phyloP scores from a whole-genome alignment of 805 yeast genomes.

The Ogataea haglerorum region DNA sequence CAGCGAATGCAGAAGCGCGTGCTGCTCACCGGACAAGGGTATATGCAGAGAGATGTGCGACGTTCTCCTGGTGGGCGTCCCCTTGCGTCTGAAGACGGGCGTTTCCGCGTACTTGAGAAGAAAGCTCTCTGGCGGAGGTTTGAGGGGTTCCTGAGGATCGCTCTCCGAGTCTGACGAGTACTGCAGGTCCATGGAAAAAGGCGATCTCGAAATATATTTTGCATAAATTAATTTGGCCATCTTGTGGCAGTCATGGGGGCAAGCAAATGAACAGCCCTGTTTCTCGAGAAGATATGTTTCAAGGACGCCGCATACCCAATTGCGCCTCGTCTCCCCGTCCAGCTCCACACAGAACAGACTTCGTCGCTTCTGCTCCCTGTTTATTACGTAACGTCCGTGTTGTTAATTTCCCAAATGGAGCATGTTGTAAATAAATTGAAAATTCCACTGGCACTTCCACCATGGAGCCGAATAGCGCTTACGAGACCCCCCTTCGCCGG shows the following conservation, averaged over 20 bases:
- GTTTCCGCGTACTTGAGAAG: constrained; percentile 10
- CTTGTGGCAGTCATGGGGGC: too few species aligned
- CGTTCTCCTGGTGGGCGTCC: background rate
- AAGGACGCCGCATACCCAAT: too few species aligned
- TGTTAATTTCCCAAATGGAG: constrained; percentile 3
- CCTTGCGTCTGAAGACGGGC: constrained; percentile 3
- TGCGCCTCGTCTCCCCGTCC: too few species aligned
- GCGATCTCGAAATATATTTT: too few species aligned
- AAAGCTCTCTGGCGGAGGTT: constrained; percentile 10
- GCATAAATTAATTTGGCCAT: too few species aligned
- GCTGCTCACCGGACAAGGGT: constrained; percentile 3
- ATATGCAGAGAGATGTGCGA: constrained; percentile 10
- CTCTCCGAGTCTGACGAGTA: constrained; percentile 11
- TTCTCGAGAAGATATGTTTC: too few species aligned
- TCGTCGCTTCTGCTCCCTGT: background rate
- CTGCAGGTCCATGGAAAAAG: constrained; percentile 8
- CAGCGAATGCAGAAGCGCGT: background rate
- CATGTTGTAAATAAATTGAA: constrained; percentile 5
- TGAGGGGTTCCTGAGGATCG: constrained; percentile 1
- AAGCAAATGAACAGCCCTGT: background rate
- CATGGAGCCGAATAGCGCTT: too few species aligned
- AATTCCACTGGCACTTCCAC: background rate
- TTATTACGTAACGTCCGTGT: background rate
- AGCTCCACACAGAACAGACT: too few species aligned
- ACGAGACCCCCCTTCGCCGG: constrained; percentile 5